Percentiles rank a stretch among this genome's conserved stretches.
phyloP scores from a whole-genome alignment of 176 grass and related monocot species.

The Ensete ventricosum region DNA sequence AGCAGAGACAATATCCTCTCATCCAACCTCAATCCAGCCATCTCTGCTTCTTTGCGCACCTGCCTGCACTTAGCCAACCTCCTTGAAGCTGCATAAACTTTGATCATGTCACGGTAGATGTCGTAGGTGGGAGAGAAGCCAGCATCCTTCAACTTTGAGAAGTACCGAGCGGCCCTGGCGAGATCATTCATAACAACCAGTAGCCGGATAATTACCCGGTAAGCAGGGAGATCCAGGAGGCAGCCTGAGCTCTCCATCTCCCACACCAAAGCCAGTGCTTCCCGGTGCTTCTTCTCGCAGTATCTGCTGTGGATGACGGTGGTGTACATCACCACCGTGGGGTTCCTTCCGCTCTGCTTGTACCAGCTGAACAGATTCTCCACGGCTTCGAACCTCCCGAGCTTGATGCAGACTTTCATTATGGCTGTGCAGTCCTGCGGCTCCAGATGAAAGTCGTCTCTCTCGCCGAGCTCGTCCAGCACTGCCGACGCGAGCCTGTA shows the following conservation, averaged over 20 bases:
- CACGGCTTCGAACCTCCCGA: conserved; percentile 40
- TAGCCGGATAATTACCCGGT: conserved; percentile 60
- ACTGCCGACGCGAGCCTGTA: conserved; percentile 54
- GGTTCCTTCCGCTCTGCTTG: conserved; percentile 24
- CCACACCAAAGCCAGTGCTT: conserved; percentile 68
- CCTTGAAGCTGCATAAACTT: conserved; percentile 33
- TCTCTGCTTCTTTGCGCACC: conserved; percentile 50
- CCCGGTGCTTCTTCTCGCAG: conserved; percentile 39
- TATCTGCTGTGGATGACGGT: conserved; percentile 65
- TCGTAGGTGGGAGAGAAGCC: conserved; percentile 56
- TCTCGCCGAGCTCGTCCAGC: conserved; percentile 46
- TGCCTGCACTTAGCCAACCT: conserved; percentile 52
- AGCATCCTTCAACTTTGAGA: conserved; percentile 58
- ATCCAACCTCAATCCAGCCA: conserved; percentile 43
- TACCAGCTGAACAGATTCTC: conserved; percentile 80
- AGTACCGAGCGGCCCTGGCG: conserved; percentile 49
- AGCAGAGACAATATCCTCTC: conserved; percentile 26
- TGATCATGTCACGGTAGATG: conserved; percentile 54
- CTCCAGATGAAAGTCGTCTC: conserved; percentile 38
- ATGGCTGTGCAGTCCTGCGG: conserved; percentile 58
- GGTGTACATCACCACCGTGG: conserved; percentile 75
- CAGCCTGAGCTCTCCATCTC: conserved; percentile 59
- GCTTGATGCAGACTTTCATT: conserved; percentile 82
- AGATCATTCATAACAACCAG: conserved; percentile 46
- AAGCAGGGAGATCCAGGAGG: conserved; percentile 72